Evolutionary conservation across 169 alveolate species (phyloP).

Genomic region (Cryptosporidium meleagridis): DNA sequence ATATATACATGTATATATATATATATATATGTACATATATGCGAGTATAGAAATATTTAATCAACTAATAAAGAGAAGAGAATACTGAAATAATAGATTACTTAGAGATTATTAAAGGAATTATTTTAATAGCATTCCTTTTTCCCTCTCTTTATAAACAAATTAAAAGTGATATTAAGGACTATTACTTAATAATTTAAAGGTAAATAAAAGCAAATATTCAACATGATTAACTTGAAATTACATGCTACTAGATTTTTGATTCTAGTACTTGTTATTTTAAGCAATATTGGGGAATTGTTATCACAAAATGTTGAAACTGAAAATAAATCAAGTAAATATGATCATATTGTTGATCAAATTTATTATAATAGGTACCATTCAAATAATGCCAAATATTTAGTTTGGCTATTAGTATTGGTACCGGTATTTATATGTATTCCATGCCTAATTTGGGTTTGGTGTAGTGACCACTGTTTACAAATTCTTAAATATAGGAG

Average conservation of each 20-base stretch:
- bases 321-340: neutral
- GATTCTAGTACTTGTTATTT: neutral
- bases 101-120: too few relatives aligned
- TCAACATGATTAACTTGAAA: neutral
- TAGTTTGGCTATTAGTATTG: constrained; percentile 62
- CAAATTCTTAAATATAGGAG: constrained; percentile 40
- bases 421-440: constrained; percentile 66
- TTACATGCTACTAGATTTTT: neutral
- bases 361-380: constrained; percentile 64
- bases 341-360: constrained; percentile 9
- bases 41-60: neutral
- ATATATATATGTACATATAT: too few relatives aligned
- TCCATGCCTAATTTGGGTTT: constrained; percentile 71
- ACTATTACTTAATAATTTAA: neutral
- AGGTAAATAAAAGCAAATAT: too few relatives aligned
- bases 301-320: neutral
- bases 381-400: constrained; percentile 50
- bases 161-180: neutral
- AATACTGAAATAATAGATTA: too few relatives aligned
- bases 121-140: too few relatives aligned
- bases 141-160: too few relatives aligned
- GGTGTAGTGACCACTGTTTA: constrained; percentile 73
- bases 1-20: too few relatives aligned
- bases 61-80: neutral
- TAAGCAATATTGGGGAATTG: neutral